Evolutionary conservation across 2,329 filamentous ascomycete species (phyloP).

Genomic region (Ascochyta lentis): DNA sequence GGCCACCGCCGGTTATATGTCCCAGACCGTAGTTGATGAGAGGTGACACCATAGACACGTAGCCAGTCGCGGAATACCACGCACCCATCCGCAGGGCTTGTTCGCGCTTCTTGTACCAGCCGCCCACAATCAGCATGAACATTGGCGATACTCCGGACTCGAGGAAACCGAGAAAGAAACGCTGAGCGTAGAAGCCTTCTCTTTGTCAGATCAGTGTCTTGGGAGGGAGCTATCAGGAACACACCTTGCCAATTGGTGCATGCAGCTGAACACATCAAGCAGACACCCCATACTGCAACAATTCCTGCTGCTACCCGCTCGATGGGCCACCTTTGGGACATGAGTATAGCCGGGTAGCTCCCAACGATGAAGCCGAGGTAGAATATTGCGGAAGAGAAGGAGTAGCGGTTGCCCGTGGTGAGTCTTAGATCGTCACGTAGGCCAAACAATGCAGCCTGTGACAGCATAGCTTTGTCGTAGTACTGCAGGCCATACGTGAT

Average conservation of each 20-base stretch:
- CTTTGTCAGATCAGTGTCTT: too few relatives aligned
- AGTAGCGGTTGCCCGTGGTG: constrained; percentile 50
- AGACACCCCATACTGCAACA: constrained; percentile 55
- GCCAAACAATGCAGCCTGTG: constrained; percentile 49
- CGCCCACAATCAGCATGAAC: constrained; percentile 49
- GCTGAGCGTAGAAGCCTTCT: constrained; percentile 55
- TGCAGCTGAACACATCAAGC: constrained; percentile 29
- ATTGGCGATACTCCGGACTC: constrained; percentile 62
- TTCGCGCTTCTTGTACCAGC: constrained; percentile 62
- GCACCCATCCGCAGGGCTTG: constrained; percentile 68
- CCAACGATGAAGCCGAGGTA: constrained; percentile 58
- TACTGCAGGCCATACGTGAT: constrained; percentile 41
- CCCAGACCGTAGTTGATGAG: constrained; percentile 44
- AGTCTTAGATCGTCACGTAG: constrained; percentile 44
- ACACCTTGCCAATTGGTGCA: too few relatives aligned
- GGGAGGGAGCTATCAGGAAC: too few relatives aligned
- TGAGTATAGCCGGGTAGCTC: constrained; percentile 53
- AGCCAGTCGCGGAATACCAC: constrained; percentile 67
- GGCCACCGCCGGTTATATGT: constrained; percentile 30
- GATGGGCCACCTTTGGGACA: constrained; percentile 57
- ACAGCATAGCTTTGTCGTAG: constrained; percentile 57
- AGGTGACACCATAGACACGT: constrained; percentile 34
- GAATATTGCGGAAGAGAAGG: constrained; percentile 54
- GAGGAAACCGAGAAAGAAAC: constrained; percentile 62
- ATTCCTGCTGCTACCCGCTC: constrained; percentile 54